Evolutionary conservation across 1,139 yeast genomes (phyloP).

Genomic region (Hemisphaericaspora subhashii): DNA sequence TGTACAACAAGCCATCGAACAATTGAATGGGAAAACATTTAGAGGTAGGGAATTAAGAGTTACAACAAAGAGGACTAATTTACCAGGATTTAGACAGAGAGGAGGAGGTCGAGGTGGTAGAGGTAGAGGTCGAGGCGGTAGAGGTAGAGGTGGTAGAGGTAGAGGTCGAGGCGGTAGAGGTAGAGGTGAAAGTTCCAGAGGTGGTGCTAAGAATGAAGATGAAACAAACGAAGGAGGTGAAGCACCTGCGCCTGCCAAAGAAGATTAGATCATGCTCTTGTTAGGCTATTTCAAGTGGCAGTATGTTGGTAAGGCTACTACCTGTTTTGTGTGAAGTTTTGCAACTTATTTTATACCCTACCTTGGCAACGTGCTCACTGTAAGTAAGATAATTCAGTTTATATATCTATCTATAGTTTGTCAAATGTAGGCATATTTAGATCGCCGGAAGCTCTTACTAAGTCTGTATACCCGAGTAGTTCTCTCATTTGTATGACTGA

Average conservation of each 20-base stretch:
- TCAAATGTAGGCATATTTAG: too few relatives aligned
- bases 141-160: constrained; percentile 20
- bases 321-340: too few relatives aligned
- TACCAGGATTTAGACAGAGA: constrained; percentile 33
- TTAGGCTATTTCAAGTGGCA: too few relatives aligned
- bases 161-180: constrained; percentile 19
- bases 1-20: constrained; percentile 36
- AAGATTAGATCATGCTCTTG: constrained; percentile 1
- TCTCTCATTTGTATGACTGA: too few relatives aligned
- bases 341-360: too few relatives aligned
- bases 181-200: constrained; percentile 14
- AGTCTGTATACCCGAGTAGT: too few relatives aligned
- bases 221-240: constrained; percentile 6
- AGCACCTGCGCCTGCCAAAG: neutral
- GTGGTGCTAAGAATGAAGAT: constrained; percentile 9
- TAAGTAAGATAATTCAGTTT: too few relatives aligned
- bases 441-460: too few relatives aligned
- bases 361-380: too few relatives aligned
- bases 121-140: constrained; percentile 19
- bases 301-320: neutral
- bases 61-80: constrained; percentile 39
- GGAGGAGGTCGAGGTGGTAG: constrained; percentile 24
- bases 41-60: constrained; percentile 40
- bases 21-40: constrained; percentile 34
- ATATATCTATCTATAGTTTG: too few relatives aligned